Evolutionary conservation across 2,329 filamentous ascomycete genomes (phyloP).

Genomic region (Pseudogymnoascus sp.): DNA sequence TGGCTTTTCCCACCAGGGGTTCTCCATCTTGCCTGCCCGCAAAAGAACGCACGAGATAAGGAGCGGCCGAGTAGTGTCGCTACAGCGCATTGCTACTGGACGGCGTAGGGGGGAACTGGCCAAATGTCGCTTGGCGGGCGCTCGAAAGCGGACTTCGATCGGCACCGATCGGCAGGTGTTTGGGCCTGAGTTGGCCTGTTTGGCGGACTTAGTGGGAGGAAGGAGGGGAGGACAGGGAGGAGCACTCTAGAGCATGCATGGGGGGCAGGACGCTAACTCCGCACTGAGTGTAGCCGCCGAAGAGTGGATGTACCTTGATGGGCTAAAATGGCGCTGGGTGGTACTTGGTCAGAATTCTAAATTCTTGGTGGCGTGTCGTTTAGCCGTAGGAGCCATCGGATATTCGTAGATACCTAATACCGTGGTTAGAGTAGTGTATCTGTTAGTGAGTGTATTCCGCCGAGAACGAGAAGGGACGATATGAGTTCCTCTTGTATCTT

Average conservation of each 20-base stretch:
- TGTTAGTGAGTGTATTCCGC: neutral
- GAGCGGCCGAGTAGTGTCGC: neutral
- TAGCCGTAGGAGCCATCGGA: neutral
- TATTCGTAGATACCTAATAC: neutral
- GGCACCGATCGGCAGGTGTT: neutral
- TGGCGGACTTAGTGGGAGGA: neutral
- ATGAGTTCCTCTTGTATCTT: neutral
- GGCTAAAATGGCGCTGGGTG: neutral
- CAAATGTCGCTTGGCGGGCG: neutral
- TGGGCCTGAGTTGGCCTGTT: neutral
- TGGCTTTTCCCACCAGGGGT: neutral
- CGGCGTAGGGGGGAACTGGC: neutral
- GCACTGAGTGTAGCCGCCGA: neutral
- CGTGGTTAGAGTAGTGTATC: neutral
- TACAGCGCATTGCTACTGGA: neutral
- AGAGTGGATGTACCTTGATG: neutral
- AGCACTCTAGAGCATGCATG: neutral
- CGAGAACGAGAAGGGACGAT: neutral
- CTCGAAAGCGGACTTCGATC: neutral
- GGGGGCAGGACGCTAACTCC: neutral
- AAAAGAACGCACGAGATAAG: neutral
- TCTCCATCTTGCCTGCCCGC: neutral
- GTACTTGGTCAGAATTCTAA: conserved; percentile 5
- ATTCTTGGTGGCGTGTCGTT: neutral
- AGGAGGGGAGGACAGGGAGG: neutral